Percentiles rank a stretch among this genome's conserved stretches.
These are phyloP conservation scores for Furcasterigmium furcatum DNA, from an alignment of 2,329 filamentous ascomycete genomes.

Conservation along the genomic window DNA sequence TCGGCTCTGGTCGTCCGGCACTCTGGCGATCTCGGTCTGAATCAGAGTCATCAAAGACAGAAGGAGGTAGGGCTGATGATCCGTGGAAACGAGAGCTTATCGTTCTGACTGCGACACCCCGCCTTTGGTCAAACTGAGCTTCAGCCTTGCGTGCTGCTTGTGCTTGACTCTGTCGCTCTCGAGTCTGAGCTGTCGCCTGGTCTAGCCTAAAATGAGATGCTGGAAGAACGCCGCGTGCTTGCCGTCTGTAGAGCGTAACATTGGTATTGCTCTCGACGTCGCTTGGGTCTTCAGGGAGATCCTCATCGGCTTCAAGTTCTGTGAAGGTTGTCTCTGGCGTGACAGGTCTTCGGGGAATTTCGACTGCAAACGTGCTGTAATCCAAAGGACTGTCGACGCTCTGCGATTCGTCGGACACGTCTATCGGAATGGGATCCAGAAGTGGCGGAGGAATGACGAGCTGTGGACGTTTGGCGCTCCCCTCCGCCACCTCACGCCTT, in stretches of 20 bases:
- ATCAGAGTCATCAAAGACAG: constrained; percentile 43
- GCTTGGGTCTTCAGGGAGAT: constrained; percentile 16
- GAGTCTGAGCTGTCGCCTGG: constrained; percentile 29
- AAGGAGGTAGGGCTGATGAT: not conserved
- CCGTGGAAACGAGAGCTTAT: too few relatives aligned
- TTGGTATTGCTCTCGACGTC: constrained; percentile 39
- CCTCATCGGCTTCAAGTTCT: constrained; percentile 10
- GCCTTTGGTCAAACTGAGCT: constrained; percentile 34
- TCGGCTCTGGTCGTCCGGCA: too few relatives aligned
- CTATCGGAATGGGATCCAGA: not conserved
- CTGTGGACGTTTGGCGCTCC: too few relatives aligned
- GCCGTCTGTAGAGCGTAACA: constrained; percentile 33
- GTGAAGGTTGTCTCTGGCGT: not conserved
- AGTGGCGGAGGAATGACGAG: too few relatives aligned
- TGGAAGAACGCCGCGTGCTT: constrained; percentile 59
- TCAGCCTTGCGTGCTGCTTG: constrained; percentile 20
- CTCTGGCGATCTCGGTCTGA: constrained; percentile 23
- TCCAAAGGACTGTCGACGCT: not conserved
- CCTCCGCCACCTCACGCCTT: too few relatives aligned
- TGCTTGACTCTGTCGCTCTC: constrained; percentile 22
- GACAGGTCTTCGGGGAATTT: not conserved
- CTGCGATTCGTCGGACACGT: not conserved
- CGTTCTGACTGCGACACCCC: constrained; percentile 46
- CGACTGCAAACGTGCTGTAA: not conserved
- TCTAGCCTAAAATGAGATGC: constrained; percentile 66